Percentiles rank a stretch among this genome's conserved stretches.
Conservation (phyloP, 1,284 basidiomycete species). For the Phaffia rhodozyma region DNA sequence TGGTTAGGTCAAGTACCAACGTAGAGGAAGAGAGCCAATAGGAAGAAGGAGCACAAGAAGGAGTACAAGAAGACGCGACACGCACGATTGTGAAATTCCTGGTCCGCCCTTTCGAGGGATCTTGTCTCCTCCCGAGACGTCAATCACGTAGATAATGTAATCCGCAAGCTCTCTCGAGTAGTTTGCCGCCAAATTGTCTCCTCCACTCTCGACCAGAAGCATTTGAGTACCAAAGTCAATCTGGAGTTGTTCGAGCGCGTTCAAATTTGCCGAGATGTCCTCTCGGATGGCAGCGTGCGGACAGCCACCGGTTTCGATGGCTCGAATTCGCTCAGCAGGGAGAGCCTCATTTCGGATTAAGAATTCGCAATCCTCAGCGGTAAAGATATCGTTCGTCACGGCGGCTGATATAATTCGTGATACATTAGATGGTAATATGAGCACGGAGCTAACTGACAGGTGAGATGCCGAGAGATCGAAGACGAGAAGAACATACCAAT, state of each 20-base stretch:
- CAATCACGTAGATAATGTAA: conserved; percentile 86
- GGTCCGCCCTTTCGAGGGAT: conserved; percentile 96
- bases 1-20: neutral
- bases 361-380: conserved; percentile 54
- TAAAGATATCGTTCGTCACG: conserved; percentile 95
- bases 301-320: conserved; percentile 92
- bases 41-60: neutral
- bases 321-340: conserved; percentile 71
- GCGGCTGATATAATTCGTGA: conserved; percentile 47
- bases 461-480: conserved; percentile 14
- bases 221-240: conserved; percentile 73
- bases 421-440: neutral
- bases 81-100: conserved; percentile 56
- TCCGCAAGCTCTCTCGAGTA: conserved; percentile 93
- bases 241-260: conserved; percentile 88
- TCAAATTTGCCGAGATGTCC: conserved; percentile 94
- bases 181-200: conserved; percentile 93
- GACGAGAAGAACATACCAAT: conserved; percentile 50
- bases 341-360: conserved; percentile 85
- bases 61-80: no score
- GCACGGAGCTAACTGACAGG: neutral
- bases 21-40: neutral
- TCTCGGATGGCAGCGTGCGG: conserved; percentile 88
- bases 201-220: conserved; percentile 87
- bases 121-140: conserved; percentile 81